Evolutionary conservation across 257 asterid genomes (phyloP).

Genomic region (Salvia rosmarinus): DNA sequence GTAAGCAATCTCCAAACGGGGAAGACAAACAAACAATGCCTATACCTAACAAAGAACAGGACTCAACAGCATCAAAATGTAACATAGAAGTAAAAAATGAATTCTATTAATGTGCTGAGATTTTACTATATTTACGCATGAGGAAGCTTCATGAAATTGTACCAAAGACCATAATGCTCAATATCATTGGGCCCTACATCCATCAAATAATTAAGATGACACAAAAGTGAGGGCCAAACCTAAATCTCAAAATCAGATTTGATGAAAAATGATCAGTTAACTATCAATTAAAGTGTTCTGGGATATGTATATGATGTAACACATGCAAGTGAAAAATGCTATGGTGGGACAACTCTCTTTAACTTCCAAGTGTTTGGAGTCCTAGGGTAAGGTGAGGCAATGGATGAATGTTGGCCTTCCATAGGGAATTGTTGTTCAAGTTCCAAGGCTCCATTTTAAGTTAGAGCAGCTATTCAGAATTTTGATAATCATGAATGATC

Average conservation of each 20-base stretch:
- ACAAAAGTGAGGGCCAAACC: not conserved
- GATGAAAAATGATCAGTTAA: not conserved
- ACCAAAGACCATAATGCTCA: not conserved
- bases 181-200: not conserved
- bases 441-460: conserved; percentile 1
- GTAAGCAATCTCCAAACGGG: not conserved
- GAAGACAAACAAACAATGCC: not conserved
- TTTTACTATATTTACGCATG: conserved; percentile 2
- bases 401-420: not conserved
- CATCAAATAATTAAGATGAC: not conserved
- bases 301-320: not conserved
- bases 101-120: not conserved
- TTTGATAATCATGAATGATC: conserved; percentile 16
- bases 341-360: not conserved
- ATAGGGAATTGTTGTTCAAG: conserved; percentile 16
- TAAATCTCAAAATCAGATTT: not conserved
- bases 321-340: not conserved
- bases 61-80: not conserved
- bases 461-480: not conserved
- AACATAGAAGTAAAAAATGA: not conserved
- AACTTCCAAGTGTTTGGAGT: not conserved
- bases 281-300: not conserved
- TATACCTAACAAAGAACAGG: not conserved
- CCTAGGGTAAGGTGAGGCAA: too few relatives aligned
- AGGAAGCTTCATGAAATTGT: not conserved